Evolutionary conservation across 805 yeast genomes (phyloP), one percentile per base, ranked within the genome.

Genomic region (Dipodascus albidus): DNA sequence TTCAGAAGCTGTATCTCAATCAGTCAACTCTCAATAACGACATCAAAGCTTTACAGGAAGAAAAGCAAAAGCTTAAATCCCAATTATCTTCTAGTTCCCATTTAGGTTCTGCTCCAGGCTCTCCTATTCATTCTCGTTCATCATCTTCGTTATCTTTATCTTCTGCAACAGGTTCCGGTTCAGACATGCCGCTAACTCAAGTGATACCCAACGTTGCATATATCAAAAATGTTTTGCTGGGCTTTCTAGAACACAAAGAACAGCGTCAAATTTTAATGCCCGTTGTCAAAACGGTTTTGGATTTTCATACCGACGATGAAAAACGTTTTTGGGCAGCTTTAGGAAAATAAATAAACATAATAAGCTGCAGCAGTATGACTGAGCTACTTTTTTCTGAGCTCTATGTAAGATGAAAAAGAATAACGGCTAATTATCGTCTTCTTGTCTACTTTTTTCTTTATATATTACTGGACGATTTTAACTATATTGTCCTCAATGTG

Each of bases 241-340:
- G 97, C 1, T 93, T 85, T 65, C 68, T 93, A 53, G 96, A 90
- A 63, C 96, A 87, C 64, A 85, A 78, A 62, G 99, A 91, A n/a
- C 97, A 90, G 67, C 75, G 98, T 55, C 80, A 75, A 24, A 87
- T 83, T 65, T 74, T 91, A 47, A 70, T 93, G 31, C 97, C 98
- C 0, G 98, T 93, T 3, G 72, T 91, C 22, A 78, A 90, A 50
- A 81, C 87, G 58, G 67, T 91, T 51, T 75, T 91, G 55, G 80
- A 81, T 53, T 70, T 91, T 63, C 79, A 75, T 50, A 79, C 77
- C 52, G 78, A 74, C 3, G 99, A 91, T 58, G 93, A 86, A 65
- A 77, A 77, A 59, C 78, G 88, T 61, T 72, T 91, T n/a, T 59
- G 84, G 58, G 64, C 72, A 48, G 85, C 88, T 1, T 51, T 67